These are phyloP conservation scores for Seminavis robusta DNA, from an alignment of 108 stramenopile genomes.

Conservation along the genomic window DNA sequence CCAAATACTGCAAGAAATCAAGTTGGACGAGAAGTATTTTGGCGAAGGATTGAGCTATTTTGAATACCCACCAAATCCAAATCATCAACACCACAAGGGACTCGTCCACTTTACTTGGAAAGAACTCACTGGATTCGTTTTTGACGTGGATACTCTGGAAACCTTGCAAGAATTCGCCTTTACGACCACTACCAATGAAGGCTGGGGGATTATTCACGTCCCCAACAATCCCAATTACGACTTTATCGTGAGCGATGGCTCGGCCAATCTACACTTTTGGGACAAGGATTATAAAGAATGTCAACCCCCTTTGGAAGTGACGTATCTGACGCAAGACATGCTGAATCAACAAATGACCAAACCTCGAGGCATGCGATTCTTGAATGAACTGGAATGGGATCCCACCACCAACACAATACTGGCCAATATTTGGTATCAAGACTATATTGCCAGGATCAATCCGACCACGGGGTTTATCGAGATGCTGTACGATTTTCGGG, in stretches of 20 bases:
- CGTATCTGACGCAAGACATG: no score
- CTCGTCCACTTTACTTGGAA: slow-evolving; percentile 72
- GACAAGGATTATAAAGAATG: slow-evolving; percentile 32
- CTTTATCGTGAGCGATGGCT: slow-evolving; percentile 77
- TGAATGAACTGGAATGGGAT: slow-evolving; percentile 83
- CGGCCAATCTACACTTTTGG: slow-evolving; percentile 57
- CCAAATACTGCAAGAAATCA: slow-evolving; percentile 12
- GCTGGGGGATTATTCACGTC: slow-evolving; percentile 89
- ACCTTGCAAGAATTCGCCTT: slow-evolving; percentile 24
- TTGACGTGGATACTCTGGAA: slow-evolving; percentile 39
- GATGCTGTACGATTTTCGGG: slow-evolving; percentile 49
- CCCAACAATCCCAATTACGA: no score
- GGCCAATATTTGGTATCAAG: slow-evolving; percentile 77
- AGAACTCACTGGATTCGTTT: slow-evolving; percentile 49
- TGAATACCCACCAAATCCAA: no score
- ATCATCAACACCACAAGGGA: slow-evolving; percentile 26
- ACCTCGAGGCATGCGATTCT: slow-evolving; percentile 9
- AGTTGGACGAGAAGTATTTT: slow-evolving; percentile 43
- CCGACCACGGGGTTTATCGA: slow-evolving; percentile 46
- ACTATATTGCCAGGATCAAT: slow-evolving; percentile 62
- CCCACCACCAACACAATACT: slow-evolving; percentile 42
- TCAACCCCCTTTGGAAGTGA: no score
- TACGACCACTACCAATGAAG: slow-evolving; percentile 56
- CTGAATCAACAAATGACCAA: slow-evolving; percentile 13
- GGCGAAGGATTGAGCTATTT: slow-evolving; percentile 75